Evolutionary conservation across 2,329 filamentous ascomycete species (phyloP), one percentile per base, ranked within the genome.

Genomic region (Cladophialophora chaetospira): DNA sequence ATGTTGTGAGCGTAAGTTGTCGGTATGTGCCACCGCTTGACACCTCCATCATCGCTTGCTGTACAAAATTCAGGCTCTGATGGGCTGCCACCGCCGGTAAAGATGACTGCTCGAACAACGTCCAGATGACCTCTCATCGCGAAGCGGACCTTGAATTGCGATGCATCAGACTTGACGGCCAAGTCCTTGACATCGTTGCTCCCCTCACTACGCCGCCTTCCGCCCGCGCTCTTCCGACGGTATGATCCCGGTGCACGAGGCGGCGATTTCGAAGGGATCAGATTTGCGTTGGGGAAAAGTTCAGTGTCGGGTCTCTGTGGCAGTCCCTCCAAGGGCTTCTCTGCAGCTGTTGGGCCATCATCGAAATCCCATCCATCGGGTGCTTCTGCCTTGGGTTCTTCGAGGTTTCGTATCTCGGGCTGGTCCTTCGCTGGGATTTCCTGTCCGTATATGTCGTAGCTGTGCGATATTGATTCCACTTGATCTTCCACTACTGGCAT

Each of bases 51-150:
- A 67, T 99, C 94, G 54, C 93, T 91, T 47, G 89, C 91, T 2
- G 93, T 99, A 74, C 93, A 97, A 52, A 99, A 93, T 72, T 99
- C 94, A 1, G 94, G 94, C 70, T 99, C 94, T 3, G 90, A 91
- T 3, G 92, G 92, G 68, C 91, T 97, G 60, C 94, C 94, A 38
- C 94, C 94, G 21, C 94, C 94, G 1, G 92, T 97, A 74, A 99
- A 99, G 62, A 97, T 96, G 57, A 97, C 90, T 1, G 91, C 91
- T 36, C 94, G 87, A 4, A 99, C 91, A 2, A 95, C 92, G 70
- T 97, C 91, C 1, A 99, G 81, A 71, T 99, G 94, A 1, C 94
- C 94, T 49, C 93, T 83, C 3, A 99, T 80, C 3, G 91, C 93
- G 69, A 96, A 97, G 48, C 91, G 85, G 57, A 97, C 87, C 73